Percentiles rank a stretch among this genome's conserved stretches.
Conservation (phyloP, 176 grass and related monocot genomes). For the Elaeis guineensis region DNA sequence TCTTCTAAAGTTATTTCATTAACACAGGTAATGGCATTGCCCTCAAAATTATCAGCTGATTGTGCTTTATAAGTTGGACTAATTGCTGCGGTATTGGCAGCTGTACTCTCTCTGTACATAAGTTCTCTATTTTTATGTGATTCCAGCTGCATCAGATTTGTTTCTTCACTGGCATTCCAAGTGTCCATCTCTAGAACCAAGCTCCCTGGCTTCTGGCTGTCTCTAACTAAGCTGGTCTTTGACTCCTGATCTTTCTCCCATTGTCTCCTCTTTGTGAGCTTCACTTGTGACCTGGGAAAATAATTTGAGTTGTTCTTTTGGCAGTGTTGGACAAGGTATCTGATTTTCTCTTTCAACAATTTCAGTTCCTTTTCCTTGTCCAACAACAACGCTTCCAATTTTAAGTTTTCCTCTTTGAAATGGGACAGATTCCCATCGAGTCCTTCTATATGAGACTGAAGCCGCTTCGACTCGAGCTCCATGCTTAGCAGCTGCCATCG, state of each 20-base stretch:
- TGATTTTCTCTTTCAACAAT: conserved; percentile 37
- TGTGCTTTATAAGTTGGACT: conserved; percentile 1
- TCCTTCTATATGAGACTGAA: conserved; percentile 51
- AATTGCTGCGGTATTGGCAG: conserved; percentile 1
- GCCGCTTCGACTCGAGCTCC: conserved; percentile 39
- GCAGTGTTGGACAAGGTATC: conserved; percentile 4
- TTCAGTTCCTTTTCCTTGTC: conserved; percentile 35
- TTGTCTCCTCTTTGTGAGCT: not conserved
- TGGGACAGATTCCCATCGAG: conserved; percentile 40
- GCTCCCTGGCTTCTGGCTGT: not conserved
- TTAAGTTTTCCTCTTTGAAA: conserved; percentile 31
- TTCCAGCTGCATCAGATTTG: conserved; percentile 16
- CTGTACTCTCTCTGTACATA: conserved; percentile 2
- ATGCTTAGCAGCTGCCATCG: conserved; percentile 51
- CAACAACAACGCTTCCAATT: conserved; percentile 27
- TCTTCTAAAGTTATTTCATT: not conserved
- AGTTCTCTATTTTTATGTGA: conserved; percentile 18
- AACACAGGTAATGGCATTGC: not conserved
- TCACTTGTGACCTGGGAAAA: conserved; percentile 9
- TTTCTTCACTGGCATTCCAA: conserved; percentile 1
- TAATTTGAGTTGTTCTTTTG: not conserved
- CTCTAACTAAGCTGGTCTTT: not conserved
- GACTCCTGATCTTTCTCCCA: not conserved
- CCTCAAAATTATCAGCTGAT: not conserved
- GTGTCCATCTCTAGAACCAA: not conserved